Percentiles rank a stretch among this genome's conserved stretches.
These are phyloP conservation scores for Teratosphaeria zuluensis DNA, from an alignment of 2,329 filamentous ascomycete genomes.

Conservation along the genomic window DNA sequence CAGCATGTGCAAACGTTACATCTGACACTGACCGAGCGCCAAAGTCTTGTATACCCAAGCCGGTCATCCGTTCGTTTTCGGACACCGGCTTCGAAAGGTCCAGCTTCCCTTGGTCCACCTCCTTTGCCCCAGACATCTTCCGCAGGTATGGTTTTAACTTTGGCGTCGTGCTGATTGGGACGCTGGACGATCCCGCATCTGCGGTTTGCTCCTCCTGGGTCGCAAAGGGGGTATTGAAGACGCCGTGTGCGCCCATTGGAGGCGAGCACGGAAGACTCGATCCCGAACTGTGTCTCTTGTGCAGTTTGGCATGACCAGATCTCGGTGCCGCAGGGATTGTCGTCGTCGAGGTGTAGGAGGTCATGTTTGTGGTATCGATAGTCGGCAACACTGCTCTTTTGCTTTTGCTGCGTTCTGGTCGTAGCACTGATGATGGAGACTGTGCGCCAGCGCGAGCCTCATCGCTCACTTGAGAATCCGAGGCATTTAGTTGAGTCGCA, in stretches of 20 bases:
- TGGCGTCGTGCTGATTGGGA: constrained; percentile 13
- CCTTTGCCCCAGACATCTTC: constrained; percentile 42
- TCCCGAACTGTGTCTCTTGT: constrained; percentile 22
- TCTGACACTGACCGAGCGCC: constrained; percentile 30
- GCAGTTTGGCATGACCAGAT: constrained; percentile 19
- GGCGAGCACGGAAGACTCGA: constrained; percentile 17
- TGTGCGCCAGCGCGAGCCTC: background rate
- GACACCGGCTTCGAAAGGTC: constrained; percentile 46
- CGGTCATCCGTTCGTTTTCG: constrained; percentile 44
- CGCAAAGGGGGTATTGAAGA: constrained; percentile 22
- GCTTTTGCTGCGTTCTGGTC: background rate
- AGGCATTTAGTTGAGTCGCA: constrained; percentile 1
- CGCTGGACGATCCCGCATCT: constrained; percentile 4
- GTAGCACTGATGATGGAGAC: background rate
- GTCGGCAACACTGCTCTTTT: background rate
- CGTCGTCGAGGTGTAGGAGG: constrained; percentile 6
- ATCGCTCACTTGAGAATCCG: constrained; percentile 7
- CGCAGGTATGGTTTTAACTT: constrained; percentile 49
- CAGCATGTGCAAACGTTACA: constrained; percentile 32
- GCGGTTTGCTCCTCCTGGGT: constrained; percentile 20
- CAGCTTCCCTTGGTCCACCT: constrained; percentile 32
- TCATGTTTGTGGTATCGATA: constrained; percentile 9
- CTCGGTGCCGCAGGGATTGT: constrained; percentile 4
- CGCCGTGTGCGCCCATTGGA: constrained; percentile 9
- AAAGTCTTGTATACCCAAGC: constrained; percentile 46